Evolutionary conservation across 305 asterid species (phyloP).

Genomic region (Plantago coronopus): DNA sequence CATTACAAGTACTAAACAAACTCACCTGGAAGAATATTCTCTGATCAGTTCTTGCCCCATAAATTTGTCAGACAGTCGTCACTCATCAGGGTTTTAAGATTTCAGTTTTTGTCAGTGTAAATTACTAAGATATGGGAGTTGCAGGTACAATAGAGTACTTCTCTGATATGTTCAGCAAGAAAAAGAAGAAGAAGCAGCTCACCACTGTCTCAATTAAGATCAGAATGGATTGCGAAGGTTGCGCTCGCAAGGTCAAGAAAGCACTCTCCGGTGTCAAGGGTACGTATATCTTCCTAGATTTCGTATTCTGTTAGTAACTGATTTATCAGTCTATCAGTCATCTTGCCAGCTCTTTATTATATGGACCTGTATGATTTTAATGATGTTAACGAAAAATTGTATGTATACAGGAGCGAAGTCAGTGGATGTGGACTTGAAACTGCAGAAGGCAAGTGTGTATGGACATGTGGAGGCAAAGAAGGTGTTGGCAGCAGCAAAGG

Average conservation of each 20-base stretch:
- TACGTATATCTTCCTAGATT: not conserved
- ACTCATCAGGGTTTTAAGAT: too few species aligned
- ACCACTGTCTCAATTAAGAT: constrained; percentile 43
- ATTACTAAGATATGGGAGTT: constrained; percentile 46
- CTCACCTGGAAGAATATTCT: too few species aligned
- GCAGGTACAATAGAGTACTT: constrained; percentile 52
- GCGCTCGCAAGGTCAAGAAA: constrained; percentile 53
- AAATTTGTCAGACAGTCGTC: too few species aligned
- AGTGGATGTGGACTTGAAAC: constrained; percentile 58
- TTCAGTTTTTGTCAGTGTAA: too few species aligned
- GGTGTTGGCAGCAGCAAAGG: constrained; percentile 48
- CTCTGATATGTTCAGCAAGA: constrained; percentile 40
- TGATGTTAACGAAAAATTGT: not conserved
- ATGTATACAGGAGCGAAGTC: constrained; percentile 39
- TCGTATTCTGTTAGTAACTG: too few species aligned
- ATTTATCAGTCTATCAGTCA: too few species aligned
- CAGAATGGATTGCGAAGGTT: constrained; percentile 69
- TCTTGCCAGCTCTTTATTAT: too few species aligned
- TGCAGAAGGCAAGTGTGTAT: constrained; percentile 53
- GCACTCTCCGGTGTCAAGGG: constrained; percentile 49
- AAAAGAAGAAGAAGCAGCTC: constrained; percentile 44
- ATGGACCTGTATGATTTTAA: too few species aligned
- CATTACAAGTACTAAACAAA: not conserved
- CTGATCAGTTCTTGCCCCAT: too few species aligned
- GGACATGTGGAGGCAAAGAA: constrained; percentile 50